These are phyloP conservation scores for Epichloe coenophiala DNA, from an alignment of 2,329 filamentous ascomycete genomes.

Conservation along the genomic window DNA sequence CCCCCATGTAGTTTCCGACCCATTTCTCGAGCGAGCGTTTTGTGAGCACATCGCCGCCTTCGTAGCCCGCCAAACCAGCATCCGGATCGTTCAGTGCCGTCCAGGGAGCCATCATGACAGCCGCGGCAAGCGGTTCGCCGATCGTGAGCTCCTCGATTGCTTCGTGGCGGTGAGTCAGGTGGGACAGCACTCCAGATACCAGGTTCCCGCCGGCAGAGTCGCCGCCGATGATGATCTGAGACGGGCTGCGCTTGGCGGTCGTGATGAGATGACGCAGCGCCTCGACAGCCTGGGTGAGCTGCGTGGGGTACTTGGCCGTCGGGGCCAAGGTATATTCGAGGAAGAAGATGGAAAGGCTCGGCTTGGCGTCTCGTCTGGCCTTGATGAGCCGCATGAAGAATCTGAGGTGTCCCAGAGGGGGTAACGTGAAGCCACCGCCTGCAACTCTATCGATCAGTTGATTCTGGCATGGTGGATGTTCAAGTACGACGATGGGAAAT, in stretches of 20 bases:
- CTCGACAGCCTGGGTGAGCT: conserved; percentile 10
- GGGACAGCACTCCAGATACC: conserved; percentile 8
- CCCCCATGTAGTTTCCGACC: conserved; percentile 7
- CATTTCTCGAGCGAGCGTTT: conserved; percentile 2
- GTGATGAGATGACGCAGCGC: conserved; percentile 8
- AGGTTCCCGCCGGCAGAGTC: conserved; percentile 11
- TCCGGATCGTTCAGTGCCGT: conserved; percentile 4
- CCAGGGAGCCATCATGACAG: conserved; percentile 8
- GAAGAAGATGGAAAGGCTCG: conserved; percentile 9
- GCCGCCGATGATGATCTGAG: conserved; percentile 8
- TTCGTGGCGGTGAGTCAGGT: conserved; percentile 9
- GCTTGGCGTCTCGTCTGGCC: conserved; percentile 3
- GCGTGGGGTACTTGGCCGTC: conserved; percentile 9
- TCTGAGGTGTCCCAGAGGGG: conserved; percentile 8
- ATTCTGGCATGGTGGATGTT: background rate
- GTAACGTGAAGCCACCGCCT: conserved; percentile 10
- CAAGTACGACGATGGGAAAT: background rate
- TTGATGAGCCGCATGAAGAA: conserved; percentile 7
- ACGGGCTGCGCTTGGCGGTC: conserved; percentile 3
- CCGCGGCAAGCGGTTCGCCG: conserved; percentile 6
- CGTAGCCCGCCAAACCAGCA: conserved; percentile 2
- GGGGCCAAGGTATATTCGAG: conserved; percentile 9
- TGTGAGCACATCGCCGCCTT: conserved; percentile 7
- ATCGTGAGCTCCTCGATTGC: conserved; percentile 6
- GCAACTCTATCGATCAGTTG: background rate